These are phyloP conservation scores for Xylariales sp. DNA, from an alignment of 2,329 filamentous ascomycete genomes.

Conservation along the genomic window DNA sequence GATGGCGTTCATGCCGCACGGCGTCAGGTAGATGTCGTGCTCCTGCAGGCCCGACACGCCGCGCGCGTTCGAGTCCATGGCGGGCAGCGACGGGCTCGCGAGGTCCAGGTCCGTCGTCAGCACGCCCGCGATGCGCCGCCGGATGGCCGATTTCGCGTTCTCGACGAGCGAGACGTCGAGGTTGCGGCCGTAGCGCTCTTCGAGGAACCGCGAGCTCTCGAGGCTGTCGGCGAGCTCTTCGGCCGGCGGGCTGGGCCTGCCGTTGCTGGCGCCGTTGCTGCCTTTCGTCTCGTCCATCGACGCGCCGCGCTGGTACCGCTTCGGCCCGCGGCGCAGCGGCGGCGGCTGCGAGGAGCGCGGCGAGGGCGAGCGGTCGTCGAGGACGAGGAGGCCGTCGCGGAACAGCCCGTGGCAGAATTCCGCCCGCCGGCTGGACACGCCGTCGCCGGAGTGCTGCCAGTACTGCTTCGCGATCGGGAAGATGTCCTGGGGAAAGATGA, in stretches of 20 bases:
- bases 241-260: constrained; percentile 36
- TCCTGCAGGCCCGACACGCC: constrained; percentile 77
- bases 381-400: constrained; percentile 70
- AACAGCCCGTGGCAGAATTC: constrained; percentile 87
- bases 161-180: constrained; percentile 81
- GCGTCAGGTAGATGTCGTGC: constrained; percentile 88
- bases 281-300: constrained; percentile 53
- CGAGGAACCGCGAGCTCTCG: constrained; percentile 85
- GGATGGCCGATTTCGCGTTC: constrained; percentile 86
- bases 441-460: constrained; percentile 97
- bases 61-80: constrained; percentile 61
- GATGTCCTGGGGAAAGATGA: constrained; percentile 75
- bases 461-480: constrained; percentile 88
- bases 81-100: constrained; percentile 61
- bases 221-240: constrained; percentile 56
- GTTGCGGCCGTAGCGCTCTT: constrained; percentile 94
- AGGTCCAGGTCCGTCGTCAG: constrained; percentile 79
- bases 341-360: constrained; percentile 46
- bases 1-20: constrained; percentile 94
- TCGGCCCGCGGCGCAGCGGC: constrained; percentile 75
- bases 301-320: constrained; percentile 76
- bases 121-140: constrained; percentile 87
- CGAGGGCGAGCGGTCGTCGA: constrained; percentile 43
- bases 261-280: constrained; percentile 38
- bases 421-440: constrained; percentile 88